Conservation (phyloP, 2,329 filamentous ascomycete genomes). For the Neofusicoccum ribis region DNA sequence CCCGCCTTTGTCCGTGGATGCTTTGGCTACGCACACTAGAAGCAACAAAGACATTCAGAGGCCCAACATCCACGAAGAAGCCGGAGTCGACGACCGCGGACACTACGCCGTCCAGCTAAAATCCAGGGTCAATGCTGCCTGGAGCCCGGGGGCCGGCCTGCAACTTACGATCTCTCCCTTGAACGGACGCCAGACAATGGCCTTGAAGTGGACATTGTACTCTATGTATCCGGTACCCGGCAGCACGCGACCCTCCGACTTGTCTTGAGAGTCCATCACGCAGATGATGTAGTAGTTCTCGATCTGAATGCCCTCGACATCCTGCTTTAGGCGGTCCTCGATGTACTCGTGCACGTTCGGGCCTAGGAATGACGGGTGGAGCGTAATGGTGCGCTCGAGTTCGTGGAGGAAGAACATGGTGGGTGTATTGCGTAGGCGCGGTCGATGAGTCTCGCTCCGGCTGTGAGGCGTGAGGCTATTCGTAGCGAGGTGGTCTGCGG, state of each 20-base stretch:
- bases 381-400: constrained; percentile 88
- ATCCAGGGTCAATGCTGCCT: constrained; percentile 26
- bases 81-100: constrained; percentile 87
- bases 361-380: constrained; percentile 97
- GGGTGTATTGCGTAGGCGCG: constrained; percentile 24
- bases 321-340: constrained; percentile 82
- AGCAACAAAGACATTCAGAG: constrained; percentile 75
- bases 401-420: constrained; percentile 98
- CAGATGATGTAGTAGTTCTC: constrained; percentile 97
- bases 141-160: not conserved
- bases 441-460: not conserved
- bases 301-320: constrained; percentile 93
- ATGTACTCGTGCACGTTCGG: constrained; percentile 91
- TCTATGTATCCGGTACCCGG: constrained; percentile 90
- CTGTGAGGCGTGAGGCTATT: not conserved
- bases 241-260: constrained; percentile 88
- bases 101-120: constrained; percentile 88
- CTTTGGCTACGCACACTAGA: constrained; percentile 65
- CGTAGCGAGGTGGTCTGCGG: not conserved
- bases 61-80: constrained; percentile 84
- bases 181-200: constrained; percentile 97
- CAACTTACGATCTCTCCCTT: constrained; percentile 89
- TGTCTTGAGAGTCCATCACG: constrained; percentile 94
- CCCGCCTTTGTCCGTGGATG: not conserved
- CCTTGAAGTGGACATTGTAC: constrained; percentile 92